Evolutionary conservation across 495 filamentous ascomycete species (phyloP), one percentile per base, ranked within the genome.

Genomic region (Penicillium waksmanii): DNA sequence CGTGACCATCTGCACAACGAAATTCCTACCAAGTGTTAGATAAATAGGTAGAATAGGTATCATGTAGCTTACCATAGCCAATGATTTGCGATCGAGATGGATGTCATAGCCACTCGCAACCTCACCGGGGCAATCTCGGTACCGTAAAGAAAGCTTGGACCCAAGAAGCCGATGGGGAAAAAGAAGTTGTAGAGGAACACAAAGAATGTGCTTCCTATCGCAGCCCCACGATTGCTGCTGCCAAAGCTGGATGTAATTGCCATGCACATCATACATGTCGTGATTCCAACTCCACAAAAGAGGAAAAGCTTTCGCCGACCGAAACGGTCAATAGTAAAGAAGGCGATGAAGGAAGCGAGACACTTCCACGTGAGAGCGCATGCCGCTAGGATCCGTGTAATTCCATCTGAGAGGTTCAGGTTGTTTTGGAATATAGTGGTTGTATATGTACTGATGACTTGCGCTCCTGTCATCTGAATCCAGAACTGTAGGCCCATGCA

Each of bases 131-230:
- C 77, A 51, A 86, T 72, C 64, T 86, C 82, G 12, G 81, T 77
- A 51, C 78, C 77, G 66, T 84, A 84, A 27, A 84, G 71, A 65
- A 82, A 86, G 42, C 77, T 82, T 56, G 77, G 77, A 5, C 82
- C 83, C 1, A 84, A 66, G 72, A 83, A 85, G 0, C 83, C 84
- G 50, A 82, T 70, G 7, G 84, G 80, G 55, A 83, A 81, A 71
- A 84, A 84, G 21, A 73, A 73, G 61, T 81, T 81, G 75, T 80
- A 85, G 9, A 84, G 60, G 67, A 83, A 84, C 15, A 84, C 68
- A 62, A 85, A 85, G 8, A 78, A 73, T 1, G 77, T 77, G 1
- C 67, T 71, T 1, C 58, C 63, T 15, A 70, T 66, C 2, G 77
- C 73, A 2, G 70, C 73, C 13, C 54, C 75, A 64, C 73, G 80